Evolutionary conservation across 148 eudicot species (phyloP).

Genomic region (Vaccinium myrtillus): DNA sequence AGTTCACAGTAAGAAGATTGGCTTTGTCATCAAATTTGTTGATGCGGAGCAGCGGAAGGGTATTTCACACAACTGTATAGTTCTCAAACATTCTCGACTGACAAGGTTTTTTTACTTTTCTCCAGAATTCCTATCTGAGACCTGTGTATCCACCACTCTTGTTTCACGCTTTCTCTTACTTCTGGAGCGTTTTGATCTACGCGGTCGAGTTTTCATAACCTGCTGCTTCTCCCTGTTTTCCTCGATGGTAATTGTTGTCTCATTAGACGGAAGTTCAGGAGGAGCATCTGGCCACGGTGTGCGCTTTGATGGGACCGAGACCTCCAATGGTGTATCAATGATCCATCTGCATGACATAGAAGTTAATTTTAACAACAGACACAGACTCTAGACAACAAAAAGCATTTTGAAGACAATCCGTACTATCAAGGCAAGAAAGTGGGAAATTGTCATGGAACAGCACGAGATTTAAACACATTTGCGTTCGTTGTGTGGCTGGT

Average conservation of each 20-base stretch:
- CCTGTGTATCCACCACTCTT: conserved; percentile 46
- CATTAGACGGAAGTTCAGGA: conserved; percentile 64
- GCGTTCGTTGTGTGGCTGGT: background rate
- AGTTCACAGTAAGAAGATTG: conserved; percentile 3
- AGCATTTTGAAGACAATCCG: background rate
- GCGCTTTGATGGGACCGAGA: conserved; percentile 91
- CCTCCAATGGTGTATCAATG: conserved; percentile 79
- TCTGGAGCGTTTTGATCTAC: conserved; percentile 54
- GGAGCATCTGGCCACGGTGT: conserved; percentile 95
- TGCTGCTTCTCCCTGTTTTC: conserved; percentile 49
- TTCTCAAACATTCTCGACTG: conserved; percentile 13
- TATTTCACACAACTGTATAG: conserved; percentile 4
- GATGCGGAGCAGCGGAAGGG: background rate
- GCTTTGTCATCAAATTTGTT: background rate
- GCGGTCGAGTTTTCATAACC: conserved; percentile 53
- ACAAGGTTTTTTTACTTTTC: conserved; percentile 31
- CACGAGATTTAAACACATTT: background rate
- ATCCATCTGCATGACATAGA: conserved; percentile 70
- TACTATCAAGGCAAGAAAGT: background rate
- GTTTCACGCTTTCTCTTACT: conserved; percentile 70
- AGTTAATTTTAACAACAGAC: background rate
- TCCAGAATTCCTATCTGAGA: conserved; percentile 32
- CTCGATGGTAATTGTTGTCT: conserved; percentile 36
- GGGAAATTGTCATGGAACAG: background rate
- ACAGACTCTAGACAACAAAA: background rate